Evolutionary conservation across 768 basidiomycete species (phyloP), one percentile per base, ranked within the genome.

Genomic region (Pleurotus cornucopiae): DNA sequence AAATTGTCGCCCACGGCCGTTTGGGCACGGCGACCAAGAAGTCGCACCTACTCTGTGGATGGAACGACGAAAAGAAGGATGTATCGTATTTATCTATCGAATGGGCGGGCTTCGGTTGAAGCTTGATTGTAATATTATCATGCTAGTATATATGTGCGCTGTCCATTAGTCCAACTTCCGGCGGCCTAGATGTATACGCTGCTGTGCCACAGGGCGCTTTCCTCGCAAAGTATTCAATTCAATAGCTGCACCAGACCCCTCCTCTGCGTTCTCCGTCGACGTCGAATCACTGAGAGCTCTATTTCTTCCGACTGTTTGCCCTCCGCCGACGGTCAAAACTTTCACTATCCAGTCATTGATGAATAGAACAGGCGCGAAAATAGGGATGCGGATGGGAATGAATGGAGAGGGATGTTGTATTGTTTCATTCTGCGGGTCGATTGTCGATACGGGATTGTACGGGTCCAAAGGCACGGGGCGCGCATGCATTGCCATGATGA

Each of bases 1-100:
- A 98, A 69, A 82, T 99, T 46, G 90, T 99, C 20, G 95, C 96
- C 0, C 94, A 94, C 67, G 97, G 97, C 14, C 80, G 97, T 34
- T 72, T 99, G 34, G 97, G 96, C 1, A 99, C 97, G 3, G 97
- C 91, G 9, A 98, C 97, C 6, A 98, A 98, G 71, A 99, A 99
- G 71, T 84, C 93, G 0, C 95, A 98, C 68, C 72, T 98, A 26
- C 72, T 98, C 2, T 97, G 94, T 63, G 84, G 86, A 30, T 97
- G 90, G 88, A 85, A 96, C 63, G 86, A 91, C 37, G 77, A 76
- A 49, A 82, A 75, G 63, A 75, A 80, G 41, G 70, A 77, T 58
- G 90, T 84, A 2, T 81, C 85, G 0, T 92, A 90, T 71, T 77
- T 88, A 55, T 89, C 88, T 47, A 80, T 95, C 57, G 91, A 94